Base-by-base conservation (phyloP, 208 protist species). In the Polymyxa betae region DNA sequence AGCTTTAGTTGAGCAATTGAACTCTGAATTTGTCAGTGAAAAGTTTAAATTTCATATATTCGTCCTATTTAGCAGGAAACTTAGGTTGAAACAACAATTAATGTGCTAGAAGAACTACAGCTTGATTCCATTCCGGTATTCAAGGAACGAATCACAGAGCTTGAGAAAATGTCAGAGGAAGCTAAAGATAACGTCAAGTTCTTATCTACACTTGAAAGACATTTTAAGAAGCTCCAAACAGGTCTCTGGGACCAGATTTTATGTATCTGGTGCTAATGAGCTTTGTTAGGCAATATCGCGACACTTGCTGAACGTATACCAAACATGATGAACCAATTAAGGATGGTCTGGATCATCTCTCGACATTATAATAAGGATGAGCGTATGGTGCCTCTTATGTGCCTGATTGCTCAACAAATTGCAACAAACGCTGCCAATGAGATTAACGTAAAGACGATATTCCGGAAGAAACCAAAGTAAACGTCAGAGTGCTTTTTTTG, bases 281-380 rank as follows among this genome's bases (percentile, higher is more conserved):
- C 92, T n/a, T 29, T 60, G 41, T 46, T 40, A 38, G 89, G 91
- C 46, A 45, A 45, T 32, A 93, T 99, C 72, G 93, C 95, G 93
- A 96, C 97, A 72, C 98, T 99, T 90, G 96, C 97, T 90, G 98
- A 99, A 92, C 98, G 97, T 0, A 92, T 99, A 5, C 96, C 97
- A 32, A 98, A 97, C 24, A 98, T 99, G 97, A 98, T 99, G 96
- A 98, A 97, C 77, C 97, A 97, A 1, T 95, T 99, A 44, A 96
- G 98, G 44, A 99, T 99, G 97, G 98, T 99, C 64, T 99, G 98
- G 98, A 98, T 99, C 92, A 99, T 99, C 92, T 99, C 98, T 32
- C 94, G 98, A 82, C 98, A 99, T 94, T 99, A 99, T 95, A 99
- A 98, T 93, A 98, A 96, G 1, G 98, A 99, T 93, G 97, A 99